A percentile compares a stretch with the other conserved stretches of the same genome.
These are phyloP conservation scores for Exophiala spinifera DNA, from an alignment of 2,329 filamentous ascomycete genomes.

Conservation along the genomic window DNA sequence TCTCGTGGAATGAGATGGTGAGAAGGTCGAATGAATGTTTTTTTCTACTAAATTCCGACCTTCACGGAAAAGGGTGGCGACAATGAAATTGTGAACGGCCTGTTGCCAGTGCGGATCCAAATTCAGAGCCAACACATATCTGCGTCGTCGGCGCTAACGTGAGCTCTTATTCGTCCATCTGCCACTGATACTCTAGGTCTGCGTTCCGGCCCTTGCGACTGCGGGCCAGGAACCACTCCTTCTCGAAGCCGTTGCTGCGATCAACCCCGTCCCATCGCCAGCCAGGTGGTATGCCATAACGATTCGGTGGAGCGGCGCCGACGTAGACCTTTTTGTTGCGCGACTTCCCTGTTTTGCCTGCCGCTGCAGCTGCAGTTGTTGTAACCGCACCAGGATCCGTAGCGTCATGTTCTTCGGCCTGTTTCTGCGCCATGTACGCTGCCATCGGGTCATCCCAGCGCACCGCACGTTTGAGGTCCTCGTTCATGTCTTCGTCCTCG, in stretches of 20 bases:
- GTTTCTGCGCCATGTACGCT: conserved; percentile 64
- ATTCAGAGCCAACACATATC: no score
- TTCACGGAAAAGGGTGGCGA: no score
- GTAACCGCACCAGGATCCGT: background rate
- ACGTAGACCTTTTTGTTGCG: conserved; percentile 69
- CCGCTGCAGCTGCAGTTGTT: conserved; percentile 24
- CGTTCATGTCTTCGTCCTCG: conserved; percentile 86
- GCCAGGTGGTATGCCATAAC: conserved; percentile 88
- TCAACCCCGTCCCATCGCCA: conserved; percentile 98
- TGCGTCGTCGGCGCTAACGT: background rate
- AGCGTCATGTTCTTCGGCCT: conserved; percentile 33
- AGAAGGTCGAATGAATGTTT: no score
- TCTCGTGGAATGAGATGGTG: no score
- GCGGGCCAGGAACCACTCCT: conserved; percentile 82
- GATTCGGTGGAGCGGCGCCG: conserved; percentile 79
- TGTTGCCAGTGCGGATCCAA: no score
- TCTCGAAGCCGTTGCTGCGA: conserved; percentile 88
- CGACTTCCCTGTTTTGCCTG: conserved; percentile 39
- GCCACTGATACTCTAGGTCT: conserved; percentile 86
- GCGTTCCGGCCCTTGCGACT: conserved; percentile 74
- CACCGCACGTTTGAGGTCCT: conserved; percentile 69
- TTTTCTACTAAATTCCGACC: no score
- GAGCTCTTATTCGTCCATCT: conserved; percentile 82
- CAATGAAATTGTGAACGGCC: no score
- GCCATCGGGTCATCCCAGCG: conserved; percentile 95